Base-by-base conservation (phyloP, 2,329 filamentous ascomycete species). In the Mycocentrospora acerina region DNA sequence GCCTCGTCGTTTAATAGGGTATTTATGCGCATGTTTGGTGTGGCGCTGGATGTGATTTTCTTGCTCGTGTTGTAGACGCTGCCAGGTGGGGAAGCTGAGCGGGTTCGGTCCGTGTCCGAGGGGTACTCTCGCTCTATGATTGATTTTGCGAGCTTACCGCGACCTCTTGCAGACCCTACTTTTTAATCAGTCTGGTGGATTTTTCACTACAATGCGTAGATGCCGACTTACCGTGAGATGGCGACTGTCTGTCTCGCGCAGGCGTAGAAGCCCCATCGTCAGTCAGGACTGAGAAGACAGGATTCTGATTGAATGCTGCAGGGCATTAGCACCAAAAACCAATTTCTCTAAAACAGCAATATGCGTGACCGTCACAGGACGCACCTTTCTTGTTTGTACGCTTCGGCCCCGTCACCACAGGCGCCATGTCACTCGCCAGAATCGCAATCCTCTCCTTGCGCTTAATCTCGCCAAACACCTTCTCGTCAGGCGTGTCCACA, bases 391-490 rank as follows among this genome's bases (percentile, higher is more conserved):
- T 76, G 40, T 70, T 66, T 1, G 71, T 72, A 8, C 73, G 66
- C 59, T 76, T 77, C 3, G 74, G 69, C 6, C 73, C 73, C 7
- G 73, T 75, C 51, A 76, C 81, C 5, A 85, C 73, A 40, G 83
- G 85, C 18, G 80, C 81, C 62, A 86, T 84, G 55, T 90, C 87
- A 56, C 82, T 83, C 46, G 85, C 83, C 34, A 90, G 77, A 48
- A 90, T 90, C 54, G 70, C 60, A 51, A 83, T 84, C 35, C 86
- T 76, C 64, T 88, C 86, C 57, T 81, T 82, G 67, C 86, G 81
- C 71, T 90, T 90, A 51, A 79, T 75, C 48, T 81, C 75, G 18
- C 86, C 86, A 68, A 88, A 90, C 2, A 79, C 77, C 40, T 81
- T 69, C 67, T 90, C 86, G 39, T 83, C 80, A 12, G 73, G 71